Evolutionary conservation across 2,329 filamentous ascomycete species (phyloP).

Genomic region (Claviceps cyperi): DNA sequence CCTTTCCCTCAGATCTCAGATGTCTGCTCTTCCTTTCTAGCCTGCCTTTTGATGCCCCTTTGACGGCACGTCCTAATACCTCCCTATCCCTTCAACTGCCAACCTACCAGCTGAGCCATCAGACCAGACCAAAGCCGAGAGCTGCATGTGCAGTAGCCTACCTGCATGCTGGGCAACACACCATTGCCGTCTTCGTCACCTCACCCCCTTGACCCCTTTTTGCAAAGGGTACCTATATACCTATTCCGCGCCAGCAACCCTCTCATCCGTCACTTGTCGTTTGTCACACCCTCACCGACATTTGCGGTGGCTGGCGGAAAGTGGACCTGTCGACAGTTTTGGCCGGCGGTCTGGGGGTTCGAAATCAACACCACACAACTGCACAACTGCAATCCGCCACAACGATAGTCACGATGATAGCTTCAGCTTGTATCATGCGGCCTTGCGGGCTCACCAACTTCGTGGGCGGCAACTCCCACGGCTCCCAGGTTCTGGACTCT

Average conservation of each 20-base stretch:
- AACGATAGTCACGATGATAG: too few relatives aligned
- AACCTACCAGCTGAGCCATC: neutral
- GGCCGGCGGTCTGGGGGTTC: slow-evolving; percentile 3
- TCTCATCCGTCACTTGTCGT: neutral
- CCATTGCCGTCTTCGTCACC: neutral
- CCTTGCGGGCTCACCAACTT: too few relatives aligned
- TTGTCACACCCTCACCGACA: slow-evolving; percentile 5
- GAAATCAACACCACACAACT: neutral
- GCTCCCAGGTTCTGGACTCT: neutral
- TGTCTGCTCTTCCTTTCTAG: too few relatives aligned
- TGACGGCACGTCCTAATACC: too few relatives aligned
- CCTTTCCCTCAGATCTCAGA: neutral
- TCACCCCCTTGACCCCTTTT: neutral
- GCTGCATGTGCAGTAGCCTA: neutral
- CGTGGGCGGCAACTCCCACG: neutral
- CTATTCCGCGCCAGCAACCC: neutral
- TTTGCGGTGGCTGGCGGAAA: slow-evolving; percentile 2
- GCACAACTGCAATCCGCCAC: neutral
- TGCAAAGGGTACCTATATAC: neutral
- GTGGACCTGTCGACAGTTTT: slow-evolving; percentile 3
- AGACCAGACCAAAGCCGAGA: too few relatives aligned
- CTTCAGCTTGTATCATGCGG: too few relatives aligned
- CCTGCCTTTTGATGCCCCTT: too few relatives aligned
- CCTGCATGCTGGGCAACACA: neutral
- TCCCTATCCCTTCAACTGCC: too few relatives aligned